Evolutionary conservation across 2,329 filamentous ascomycete species (phyloP), one percentile per base, ranked within the genome.

Genomic region (Plectosphaerella sp.): DNA sequence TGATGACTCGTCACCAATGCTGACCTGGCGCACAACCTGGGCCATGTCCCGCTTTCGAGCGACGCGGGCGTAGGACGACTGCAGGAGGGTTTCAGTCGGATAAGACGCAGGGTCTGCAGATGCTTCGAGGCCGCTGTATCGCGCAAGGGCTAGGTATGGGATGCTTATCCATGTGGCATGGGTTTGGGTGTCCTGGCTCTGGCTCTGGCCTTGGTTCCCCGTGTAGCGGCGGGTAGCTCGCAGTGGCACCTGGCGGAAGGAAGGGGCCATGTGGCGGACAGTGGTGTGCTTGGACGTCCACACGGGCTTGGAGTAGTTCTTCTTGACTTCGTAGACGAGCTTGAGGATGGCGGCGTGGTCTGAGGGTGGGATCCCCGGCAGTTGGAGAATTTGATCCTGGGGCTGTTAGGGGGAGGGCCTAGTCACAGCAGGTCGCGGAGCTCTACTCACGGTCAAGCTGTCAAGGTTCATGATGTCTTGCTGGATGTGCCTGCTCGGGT

Each of bases 61-160:
- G 6, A 64, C 68, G 4, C 70, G 62, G 1, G 73, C 72, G 54
- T 71, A 75, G 8, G 72, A 69, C 1, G 67, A 61, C 57, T 78
- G 76, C 1, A 77, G 58, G 6, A 78, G 56, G 1, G 74, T 76
- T 48, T 70, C 66, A 2, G 68, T 61, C 1, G 75, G 75, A 48
- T 75, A 77, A 1, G 65, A 61, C 5, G 63, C 62, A 7, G 63
- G 45, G 24, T 60, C 64, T 1, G 64, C 62, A 1, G 63, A 63
- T 6, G 62, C 61, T 2, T 64, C 59, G 2, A 73, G 57, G 3
- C 71, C 72, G 0, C 69, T 69, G 52, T 76, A 77, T 22, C 67
- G 65, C 48, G 75, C 68, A 1, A 78, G 64, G 2, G 67, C 67
- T 55, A 79, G 77, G 54, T 77, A 78, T 0, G 76, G 76, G 14